phyloP scores from a whole-genome alignment of 208 protist genomes.

The Crithidia sp. region DNA sequence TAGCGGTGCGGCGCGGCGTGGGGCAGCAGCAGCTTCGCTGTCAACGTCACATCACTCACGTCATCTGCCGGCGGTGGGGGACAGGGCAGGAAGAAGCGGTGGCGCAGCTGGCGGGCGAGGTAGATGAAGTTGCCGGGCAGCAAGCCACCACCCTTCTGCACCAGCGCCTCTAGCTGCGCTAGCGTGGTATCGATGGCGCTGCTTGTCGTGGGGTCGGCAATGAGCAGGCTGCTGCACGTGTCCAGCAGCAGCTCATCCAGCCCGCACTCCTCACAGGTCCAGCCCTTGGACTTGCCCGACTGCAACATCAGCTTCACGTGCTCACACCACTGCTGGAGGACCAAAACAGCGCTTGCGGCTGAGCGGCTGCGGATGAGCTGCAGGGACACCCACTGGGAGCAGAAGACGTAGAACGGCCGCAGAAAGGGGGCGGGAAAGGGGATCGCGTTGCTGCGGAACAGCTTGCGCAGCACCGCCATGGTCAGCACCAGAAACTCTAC shows the following conservation, averaged over 20 bases:
- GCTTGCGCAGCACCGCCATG: conserved; percentile 57
- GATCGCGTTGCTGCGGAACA: conserved; percentile 38
- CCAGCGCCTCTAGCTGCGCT: conserved; percentile 37
- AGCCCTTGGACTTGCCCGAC: conserved; percentile 53
- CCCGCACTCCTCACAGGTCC: conserved; percentile 67
- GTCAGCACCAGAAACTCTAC: conserved; percentile 82
- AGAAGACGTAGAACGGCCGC: conserved; percentile 84
- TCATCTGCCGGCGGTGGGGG: neutral
- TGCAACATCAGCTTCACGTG: conserved; percentile 75
- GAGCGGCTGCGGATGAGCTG: conserved; percentile 70
- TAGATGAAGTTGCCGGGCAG: conserved; percentile 31
- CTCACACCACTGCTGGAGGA: conserved; percentile 81
- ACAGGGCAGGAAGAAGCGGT: conserved; percentile 33
- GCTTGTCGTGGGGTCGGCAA: conserved; percentile 31
- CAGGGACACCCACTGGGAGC: conserved; percentile 68
- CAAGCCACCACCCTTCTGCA: conserved; percentile 9
- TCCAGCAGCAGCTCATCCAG: conserved; percentile 76
- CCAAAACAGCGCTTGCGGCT: conserved; percentile 32
- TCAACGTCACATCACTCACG: conserved; percentile 28
- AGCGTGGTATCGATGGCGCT: conserved; percentile 38
- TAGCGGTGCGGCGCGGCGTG: conserved; percentile 37
- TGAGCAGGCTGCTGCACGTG: conserved; percentile 51
- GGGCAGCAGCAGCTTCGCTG: conserved; percentile 34
- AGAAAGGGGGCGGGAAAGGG: conserved; percentile 35
- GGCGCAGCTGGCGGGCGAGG: conserved; percentile 29